phyloP scores from a whole-genome alignment of 441 rosid species.

The Jatropha multifida region DNA sequence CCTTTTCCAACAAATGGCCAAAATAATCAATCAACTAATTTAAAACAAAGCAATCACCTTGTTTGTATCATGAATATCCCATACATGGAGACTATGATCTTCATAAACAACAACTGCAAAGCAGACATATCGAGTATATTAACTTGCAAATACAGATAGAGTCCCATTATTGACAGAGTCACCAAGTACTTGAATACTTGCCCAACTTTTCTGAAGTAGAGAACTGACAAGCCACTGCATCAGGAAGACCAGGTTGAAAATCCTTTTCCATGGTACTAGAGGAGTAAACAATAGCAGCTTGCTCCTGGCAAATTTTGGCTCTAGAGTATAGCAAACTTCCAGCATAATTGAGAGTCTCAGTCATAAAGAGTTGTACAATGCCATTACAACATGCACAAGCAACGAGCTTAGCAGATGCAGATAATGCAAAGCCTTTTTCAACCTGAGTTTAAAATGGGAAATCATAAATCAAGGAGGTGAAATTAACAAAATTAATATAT shows the following conservation, averaged over 20 bases:
- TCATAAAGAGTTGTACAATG: constrained; percentile 49
- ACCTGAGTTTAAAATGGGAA: constrained; percentile 49
- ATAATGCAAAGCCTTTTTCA: constrained; percentile 68
- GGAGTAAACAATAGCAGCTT: constrained; percentile 12
- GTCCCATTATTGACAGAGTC: constrained; percentile 5
- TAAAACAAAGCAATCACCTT: constrained; percentile 45
- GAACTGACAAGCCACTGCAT: constrained; percentile 90
- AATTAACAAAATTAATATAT: constrained; percentile 13
- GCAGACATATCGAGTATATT: constrained; percentile 27
- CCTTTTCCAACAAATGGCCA: constrained; percentile 17
- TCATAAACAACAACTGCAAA: constrained; percentile 72
- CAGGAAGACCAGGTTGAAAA: constrained; percentile 47
- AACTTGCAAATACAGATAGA: constrained; percentile 9
- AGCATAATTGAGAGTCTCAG: constrained; percentile 42
- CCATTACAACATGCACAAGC: constrained; percentile 89
- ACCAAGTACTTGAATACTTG: constrained; percentile 31
- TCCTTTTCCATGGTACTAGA: constrained; percentile 26
- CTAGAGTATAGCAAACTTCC: constrained; percentile 56
- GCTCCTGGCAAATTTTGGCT: constrained; percentile 40
- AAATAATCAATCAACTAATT: background rate
- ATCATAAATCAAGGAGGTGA: constrained; percentile 15
- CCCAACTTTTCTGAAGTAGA: constrained; percentile 61
- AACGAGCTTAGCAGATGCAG: constrained; percentile 61
- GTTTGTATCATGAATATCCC: constrained; percentile 67
- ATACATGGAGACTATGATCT: constrained; percentile 71